Percentiles rank a stretch among this genome's conserved stretches.
These are phyloP conservation scores for Parastagonospora avenae DNA, from an alignment of 2,329 filamentous ascomycete genomes.

Conservation along the genomic window DNA sequence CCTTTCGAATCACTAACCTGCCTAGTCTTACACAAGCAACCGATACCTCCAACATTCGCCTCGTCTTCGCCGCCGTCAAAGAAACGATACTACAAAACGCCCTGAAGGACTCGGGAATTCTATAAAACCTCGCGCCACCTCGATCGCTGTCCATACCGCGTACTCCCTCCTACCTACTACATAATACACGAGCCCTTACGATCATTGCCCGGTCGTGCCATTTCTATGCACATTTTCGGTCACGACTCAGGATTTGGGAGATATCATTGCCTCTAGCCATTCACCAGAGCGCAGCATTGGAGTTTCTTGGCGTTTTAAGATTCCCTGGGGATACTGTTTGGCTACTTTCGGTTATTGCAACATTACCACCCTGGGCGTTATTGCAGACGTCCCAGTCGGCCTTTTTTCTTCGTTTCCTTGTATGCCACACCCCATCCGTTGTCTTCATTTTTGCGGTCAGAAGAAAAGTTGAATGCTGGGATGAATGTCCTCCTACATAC, in stretches of 20 bases:
- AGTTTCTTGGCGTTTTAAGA: constrained; percentile 41
- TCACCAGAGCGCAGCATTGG: constrained; percentile 46
- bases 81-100: constrained; percentile 99
- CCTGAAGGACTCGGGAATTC: constrained; percentile 95
- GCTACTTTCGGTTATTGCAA: constrained; percentile 14
- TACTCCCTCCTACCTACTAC: constrained; percentile 24
- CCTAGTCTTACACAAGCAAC: constrained; percentile 93
- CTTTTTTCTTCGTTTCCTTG: constrained; percentile 6
- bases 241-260: constrained; percentile 42
- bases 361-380: constrained; percentile 25
- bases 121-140: constrained; percentile 52
- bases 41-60: constrained; percentile 95
- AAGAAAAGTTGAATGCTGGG: constrained; percentile 12
- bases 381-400: constrained; percentile 5
- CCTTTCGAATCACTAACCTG: constrained; percentile 13
- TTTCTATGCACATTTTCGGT: constrained; percentile 36
- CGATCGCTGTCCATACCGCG: constrained; percentile 39
- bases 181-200: constrained; percentile 46
- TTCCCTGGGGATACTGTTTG: constrained; percentile 30
- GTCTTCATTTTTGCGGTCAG: constrained; percentile 8
- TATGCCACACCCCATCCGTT: constrained; percentile 8
- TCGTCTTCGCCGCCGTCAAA: constrained; percentile 97
- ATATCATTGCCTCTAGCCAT: constrained; percentile 45
- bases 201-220: constrained; percentile 37
- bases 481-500: constrained; percentile 2